phyloP scores from a whole-genome alignment of 2,329 filamentous ascomycete species.

The Tympanopsis confertula region DNA sequence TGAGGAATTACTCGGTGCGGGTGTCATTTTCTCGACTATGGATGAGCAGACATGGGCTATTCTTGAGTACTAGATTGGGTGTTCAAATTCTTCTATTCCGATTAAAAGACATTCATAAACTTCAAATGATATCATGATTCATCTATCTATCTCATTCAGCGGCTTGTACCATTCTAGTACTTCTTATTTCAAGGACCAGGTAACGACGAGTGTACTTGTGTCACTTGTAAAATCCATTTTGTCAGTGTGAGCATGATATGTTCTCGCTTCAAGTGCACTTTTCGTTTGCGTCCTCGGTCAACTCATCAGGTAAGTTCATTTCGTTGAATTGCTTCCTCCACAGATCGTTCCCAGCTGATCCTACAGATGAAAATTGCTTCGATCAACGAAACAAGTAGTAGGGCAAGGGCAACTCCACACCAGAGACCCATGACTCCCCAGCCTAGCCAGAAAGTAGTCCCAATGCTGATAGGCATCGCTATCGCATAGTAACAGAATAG shows the following conservation, averaged over 20 bases:
- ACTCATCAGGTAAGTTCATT: neutral
- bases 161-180: no score
- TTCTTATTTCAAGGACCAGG: no score
- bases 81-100: no score
- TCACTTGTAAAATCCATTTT: no score
- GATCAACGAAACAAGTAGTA: conserved; percentile 18
- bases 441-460: conserved; percentile 61
- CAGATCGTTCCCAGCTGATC: neutral
- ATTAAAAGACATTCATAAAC: neutral
- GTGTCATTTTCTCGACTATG: conserved; percentile 78
- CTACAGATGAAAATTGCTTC: neutral
- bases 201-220: no score
- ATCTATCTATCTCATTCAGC: no score
- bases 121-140: no score
- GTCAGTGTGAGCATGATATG: no score
- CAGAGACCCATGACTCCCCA: conserved; percentile 77
- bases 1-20: conserved; percentile 65
- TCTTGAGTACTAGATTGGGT: conserved; percentile 58
- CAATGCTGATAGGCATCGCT: conserved; percentile 74
- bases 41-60: conserved; percentile 89
- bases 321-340: neutral
- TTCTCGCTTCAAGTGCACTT: no score
- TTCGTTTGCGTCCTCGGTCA: no score
- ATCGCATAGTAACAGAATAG: conserved; percentile 77
- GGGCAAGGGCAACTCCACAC: conserved; percentile 64